These are phyloP conservation scores for Cinnamomum micranthum DNA, from an alignment of 164 flowering plant species.

Conservation along the genomic window DNA sequence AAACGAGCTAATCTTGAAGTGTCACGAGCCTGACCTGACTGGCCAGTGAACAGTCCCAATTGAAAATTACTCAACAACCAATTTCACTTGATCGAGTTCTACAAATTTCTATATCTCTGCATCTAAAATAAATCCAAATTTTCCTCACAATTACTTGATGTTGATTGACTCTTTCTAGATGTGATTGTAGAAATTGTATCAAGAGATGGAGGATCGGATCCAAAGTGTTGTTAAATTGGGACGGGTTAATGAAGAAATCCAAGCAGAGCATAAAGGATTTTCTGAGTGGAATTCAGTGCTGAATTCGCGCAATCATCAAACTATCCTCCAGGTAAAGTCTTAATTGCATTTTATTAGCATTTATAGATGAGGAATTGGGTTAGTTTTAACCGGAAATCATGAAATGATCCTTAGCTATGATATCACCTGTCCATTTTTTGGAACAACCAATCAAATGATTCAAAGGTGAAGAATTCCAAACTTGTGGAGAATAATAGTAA, in stretches of 20 bases:
- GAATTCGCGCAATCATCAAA: conserved; percentile 49
- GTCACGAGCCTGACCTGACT: too few species aligned
- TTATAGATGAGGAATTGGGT: background rate
- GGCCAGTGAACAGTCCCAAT: background rate
- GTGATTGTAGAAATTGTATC: conserved; percentile 38
- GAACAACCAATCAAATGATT: background rate
- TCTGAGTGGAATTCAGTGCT: conserved; percentile 42
- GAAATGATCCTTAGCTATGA: background rate
- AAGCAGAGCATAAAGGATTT: conserved; percentile 39
- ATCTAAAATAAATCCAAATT: too few species aligned
- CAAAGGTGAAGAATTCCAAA: too few species aligned
- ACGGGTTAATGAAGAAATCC: conserved; percentile 35
- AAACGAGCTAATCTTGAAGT: too few species aligned
- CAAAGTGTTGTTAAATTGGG: conserved; percentile 39
- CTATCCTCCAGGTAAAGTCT: conserved; percentile 54
- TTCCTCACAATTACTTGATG: too few species aligned
- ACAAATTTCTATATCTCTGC: background rate
- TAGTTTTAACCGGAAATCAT: background rate
- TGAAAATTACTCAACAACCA: background rate
- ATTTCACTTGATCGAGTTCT: background rate
- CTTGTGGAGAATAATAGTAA: too few species aligned
- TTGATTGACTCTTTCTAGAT: too few species aligned
- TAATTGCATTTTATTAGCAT: background rate
- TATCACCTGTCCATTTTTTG: too few species aligned
- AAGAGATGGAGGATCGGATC: conserved; percentile 52